These are phyloP conservation scores for Aaosphaeria pasadenensis DNA, from an alignment of 2,329 filamentous ascomycete species.

Conservation along the genomic window DNA sequence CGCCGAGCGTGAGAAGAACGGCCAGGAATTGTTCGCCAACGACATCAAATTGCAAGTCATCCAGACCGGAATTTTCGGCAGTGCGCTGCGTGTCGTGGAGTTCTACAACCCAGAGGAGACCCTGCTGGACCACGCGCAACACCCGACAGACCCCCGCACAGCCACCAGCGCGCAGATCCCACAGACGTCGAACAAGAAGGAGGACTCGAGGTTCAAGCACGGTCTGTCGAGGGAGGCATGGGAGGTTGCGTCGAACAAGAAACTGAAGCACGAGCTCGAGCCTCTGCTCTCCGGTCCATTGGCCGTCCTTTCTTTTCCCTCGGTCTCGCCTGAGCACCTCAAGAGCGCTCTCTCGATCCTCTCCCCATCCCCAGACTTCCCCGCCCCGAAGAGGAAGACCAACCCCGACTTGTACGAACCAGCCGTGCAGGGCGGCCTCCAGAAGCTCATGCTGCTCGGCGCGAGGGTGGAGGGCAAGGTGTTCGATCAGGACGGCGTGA, in stretches of 20 bases:
- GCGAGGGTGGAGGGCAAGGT: conserved; percentile 82
- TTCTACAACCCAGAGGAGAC: conserved; percentile 56
- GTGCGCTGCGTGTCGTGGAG: conserved; percentile 81
- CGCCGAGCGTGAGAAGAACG: conserved; percentile 63
- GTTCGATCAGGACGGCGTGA: conserved; percentile 71
- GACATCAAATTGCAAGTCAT: conserved; percentile 77
- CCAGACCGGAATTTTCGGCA: conserved; percentile 83
- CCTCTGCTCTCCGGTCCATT: conserved; percentile 80
- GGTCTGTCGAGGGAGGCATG: conserved; percentile 58
- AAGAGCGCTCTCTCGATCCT: conserved; percentile 78
- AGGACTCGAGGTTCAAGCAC: conserved; percentile 58
- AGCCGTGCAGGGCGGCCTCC: conserved; percentile 72
- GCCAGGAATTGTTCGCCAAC: conserved; percentile 49
- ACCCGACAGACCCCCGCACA: conserved; percentile 30
- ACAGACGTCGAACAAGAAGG: conserved; percentile 22
- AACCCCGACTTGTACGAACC: conserved; percentile 81
- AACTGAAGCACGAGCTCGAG: conserved; percentile 60
- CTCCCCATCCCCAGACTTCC: conserved; percentile 69
- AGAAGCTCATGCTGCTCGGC: conserved; percentile 84
- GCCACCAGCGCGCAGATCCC: conserved; percentile 32
- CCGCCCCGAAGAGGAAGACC: conserved; percentile 71
- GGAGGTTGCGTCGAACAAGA: conserved; percentile 47
- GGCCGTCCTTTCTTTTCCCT: conserved; percentile 75
- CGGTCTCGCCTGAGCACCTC: conserved; percentile 79
- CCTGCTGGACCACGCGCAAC: conserved; percentile 15